These are phyloP conservation scores for Dictyostelium intermedium DNA, from an alignment of 78 protist species.

Conservation along the genomic window DNA sequence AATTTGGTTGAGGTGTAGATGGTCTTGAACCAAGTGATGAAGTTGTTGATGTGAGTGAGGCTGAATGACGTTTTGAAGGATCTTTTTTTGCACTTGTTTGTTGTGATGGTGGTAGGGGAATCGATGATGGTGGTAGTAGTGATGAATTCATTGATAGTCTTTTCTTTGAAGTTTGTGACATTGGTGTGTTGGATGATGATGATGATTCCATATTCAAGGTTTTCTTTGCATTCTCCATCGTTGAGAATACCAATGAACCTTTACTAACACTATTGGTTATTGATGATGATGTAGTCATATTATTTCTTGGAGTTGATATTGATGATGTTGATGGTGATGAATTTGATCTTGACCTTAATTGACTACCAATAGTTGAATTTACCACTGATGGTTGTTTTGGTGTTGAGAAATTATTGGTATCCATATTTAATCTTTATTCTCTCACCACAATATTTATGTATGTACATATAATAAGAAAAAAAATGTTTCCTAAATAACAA, in stretches of 20 bases:
- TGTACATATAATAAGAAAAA: background rate
- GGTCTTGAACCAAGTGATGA: conserved; percentile 8
- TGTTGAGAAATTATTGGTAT: background rate
- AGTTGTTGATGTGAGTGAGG: background rate
- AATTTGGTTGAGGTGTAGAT: background rate
- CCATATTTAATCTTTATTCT: background rate
- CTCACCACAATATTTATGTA: background rate
- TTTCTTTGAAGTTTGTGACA: background rate
- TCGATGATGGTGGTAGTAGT: background rate
- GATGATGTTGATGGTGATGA: background rate
- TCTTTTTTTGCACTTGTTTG: conserved; percentile 11
- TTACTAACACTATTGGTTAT: background rate
- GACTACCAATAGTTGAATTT: background rate
- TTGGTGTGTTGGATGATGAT: background rate
- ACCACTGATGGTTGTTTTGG: background rate
- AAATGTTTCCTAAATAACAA: background rate
- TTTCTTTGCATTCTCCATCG: conserved; percentile 8
- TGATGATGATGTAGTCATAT: background rate
- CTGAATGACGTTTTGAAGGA: background rate
- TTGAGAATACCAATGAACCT: background rate
- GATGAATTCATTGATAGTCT: background rate
- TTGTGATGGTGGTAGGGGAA: conserved; percentile 27
- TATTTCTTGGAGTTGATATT: background rate
- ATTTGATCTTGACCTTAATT: conserved; percentile 19
- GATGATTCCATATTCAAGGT: background rate